Base-by-base conservation (phyloP, 495 filamentous ascomycete genomes). In the Penicillium manginii region DNA sequence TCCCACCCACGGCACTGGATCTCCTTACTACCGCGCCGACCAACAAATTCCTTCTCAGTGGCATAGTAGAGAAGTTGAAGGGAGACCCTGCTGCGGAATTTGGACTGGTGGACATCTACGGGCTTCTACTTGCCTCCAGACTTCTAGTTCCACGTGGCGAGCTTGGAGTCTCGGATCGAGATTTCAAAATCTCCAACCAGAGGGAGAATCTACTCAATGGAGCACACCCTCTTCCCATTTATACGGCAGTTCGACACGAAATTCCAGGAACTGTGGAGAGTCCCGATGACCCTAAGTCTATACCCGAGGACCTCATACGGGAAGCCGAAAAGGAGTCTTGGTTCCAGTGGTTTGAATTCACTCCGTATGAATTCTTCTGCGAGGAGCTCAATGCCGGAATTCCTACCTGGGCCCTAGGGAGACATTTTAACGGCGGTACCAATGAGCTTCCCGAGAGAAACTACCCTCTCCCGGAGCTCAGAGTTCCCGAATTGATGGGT, bases 271-370 rank as follows among this genome's bases (percentile, higher is more conserved):
- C 76, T 12, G 65, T 72, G 1, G 69, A 83, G 33, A 72, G 78
- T 17, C 62, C 73, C 0, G 60, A 61, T 23, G 52, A 54, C 6
- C 33, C 60, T 9, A 60, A 66, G 31, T 73, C 64, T 4, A 77
- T 68, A 15, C 76, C 74, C 21, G 81, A 84, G 33, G 74, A 79
- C 21, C 61, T 70, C 2, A 88, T 89, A 62, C 82, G 83, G 54
- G 81, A 84, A 50, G 87, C 91, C 2, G 86, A 83, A 62, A 82
- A 80, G 51, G 86, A 94, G 67, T 81, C 90, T 2, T 98, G 92
- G 91, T 98, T 98, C 62, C 93, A 98, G 65, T 98, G 94, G 94
- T 98, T 96, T 62, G 94, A 98, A 61, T 86, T 93, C 56, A 96
- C 91, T 0, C 94, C 94, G 0, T 98, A 96, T 62, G 94, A 98